Percentiles rank a stretch among this genome's conserved stretches.
Evolutionary conservation across 2,329 filamentous ascomycete species (phyloP).

Genomic region (Aureobasidium lini): DNA sequence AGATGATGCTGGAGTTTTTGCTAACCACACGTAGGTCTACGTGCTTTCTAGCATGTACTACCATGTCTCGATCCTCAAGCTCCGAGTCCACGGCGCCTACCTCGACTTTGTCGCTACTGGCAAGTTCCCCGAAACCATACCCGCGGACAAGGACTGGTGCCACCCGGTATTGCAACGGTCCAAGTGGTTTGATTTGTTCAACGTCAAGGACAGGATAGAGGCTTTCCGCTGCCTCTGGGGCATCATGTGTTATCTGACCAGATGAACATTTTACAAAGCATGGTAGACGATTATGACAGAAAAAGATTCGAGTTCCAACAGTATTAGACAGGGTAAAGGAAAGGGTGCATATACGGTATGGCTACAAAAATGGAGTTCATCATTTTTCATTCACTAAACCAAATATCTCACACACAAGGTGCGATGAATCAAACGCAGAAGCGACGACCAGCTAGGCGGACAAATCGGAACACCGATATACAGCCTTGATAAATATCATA

Average conservation of each 20-base stretch:
- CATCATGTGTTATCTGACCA: conserved; percentile 47
- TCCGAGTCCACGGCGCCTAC: conserved; percentile 51
- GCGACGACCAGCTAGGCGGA: no score
- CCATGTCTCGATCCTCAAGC: conserved; percentile 52
- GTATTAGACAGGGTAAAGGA: neutral
- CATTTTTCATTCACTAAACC: neutral
- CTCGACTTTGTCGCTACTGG: conserved; percentile 47
- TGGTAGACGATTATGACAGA: neutral
- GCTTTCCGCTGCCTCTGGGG: conserved; percentile 52
- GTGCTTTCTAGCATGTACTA: conserved; percentile 56
- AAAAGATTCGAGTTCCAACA: neutral
- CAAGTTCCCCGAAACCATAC: conserved; percentile 23
- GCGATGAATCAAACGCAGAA: no score
- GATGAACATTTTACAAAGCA: neutral
- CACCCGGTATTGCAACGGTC: conserved; percentile 47
- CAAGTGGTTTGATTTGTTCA: conserved; percentile 53
- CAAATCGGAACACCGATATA: no score
- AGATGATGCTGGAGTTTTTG: neutral
- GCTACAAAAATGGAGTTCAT: neutral
- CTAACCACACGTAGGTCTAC: conserved; percentile 44
- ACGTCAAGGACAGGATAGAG: conserved; percentile 46
- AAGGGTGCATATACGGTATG: neutral
- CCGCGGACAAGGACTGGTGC: conserved; percentile 39
- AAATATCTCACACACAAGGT: no score
- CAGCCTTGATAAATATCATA: no score